These are phyloP conservation scores for Serendipita sp. DNA, from an alignment of 768 basidiomycete species.

Conservation along the genomic window DNA sequence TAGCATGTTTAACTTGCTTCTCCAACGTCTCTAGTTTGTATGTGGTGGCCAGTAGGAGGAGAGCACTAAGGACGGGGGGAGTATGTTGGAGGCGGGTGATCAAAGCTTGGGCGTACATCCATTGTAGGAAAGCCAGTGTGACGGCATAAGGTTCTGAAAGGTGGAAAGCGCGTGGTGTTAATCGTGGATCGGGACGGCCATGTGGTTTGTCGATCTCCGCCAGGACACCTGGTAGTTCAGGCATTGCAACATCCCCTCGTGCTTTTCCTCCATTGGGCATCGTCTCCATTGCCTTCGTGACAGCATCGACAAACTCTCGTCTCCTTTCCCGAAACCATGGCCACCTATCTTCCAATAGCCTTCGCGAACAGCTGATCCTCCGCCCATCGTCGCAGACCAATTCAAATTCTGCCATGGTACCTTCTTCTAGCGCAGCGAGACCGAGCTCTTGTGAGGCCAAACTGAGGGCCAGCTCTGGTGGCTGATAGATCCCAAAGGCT, in stretches of 20 bases:
- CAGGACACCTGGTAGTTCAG: background rate
- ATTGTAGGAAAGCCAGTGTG: slow-evolving; percentile 78
- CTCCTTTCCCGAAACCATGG: slow-evolving; percentile 81
- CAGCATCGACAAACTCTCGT: slow-evolving; percentile 38
- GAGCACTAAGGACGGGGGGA: slow-evolving; percentile 73
- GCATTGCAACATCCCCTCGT: slow-evolving; percentile 18
- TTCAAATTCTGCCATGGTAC: slow-evolving; percentile 75
- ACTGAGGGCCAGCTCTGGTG: slow-evolving; percentile 37
- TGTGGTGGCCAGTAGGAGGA: slow-evolving; percentile 68
- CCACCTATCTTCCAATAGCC: slow-evolving; percentile 81
- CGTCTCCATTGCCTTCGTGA: slow-evolving; percentile 37
- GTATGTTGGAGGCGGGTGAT: slow-evolving; percentile 84
- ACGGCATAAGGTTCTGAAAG: slow-evolving; percentile 85
- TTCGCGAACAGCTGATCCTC: slow-evolving; percentile 64
- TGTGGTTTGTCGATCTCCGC: slow-evolving; percentile 3
- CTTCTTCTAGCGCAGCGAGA: slow-evolving; percentile 67
- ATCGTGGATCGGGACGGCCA: slow-evolving; percentile 53
- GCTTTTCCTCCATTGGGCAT: slow-evolving; percentile 24
- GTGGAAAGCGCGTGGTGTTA: slow-evolving; percentile 61
- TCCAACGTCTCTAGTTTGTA: slow-evolving; percentile 67
- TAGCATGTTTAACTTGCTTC: slow-evolving; percentile 75
- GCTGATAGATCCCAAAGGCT: slow-evolving; percentile 90
- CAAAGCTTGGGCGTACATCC: slow-evolving; percentile 77
- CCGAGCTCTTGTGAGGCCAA: slow-evolving; percentile 71
- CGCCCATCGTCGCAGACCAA: slow-evolving; percentile 84